Percentiles rank a stretch among this genome's conserved stretches.
Conservation (phyloP, 2,329 filamentous ascomycete genomes). For the Penicillium sp. region DNA sequence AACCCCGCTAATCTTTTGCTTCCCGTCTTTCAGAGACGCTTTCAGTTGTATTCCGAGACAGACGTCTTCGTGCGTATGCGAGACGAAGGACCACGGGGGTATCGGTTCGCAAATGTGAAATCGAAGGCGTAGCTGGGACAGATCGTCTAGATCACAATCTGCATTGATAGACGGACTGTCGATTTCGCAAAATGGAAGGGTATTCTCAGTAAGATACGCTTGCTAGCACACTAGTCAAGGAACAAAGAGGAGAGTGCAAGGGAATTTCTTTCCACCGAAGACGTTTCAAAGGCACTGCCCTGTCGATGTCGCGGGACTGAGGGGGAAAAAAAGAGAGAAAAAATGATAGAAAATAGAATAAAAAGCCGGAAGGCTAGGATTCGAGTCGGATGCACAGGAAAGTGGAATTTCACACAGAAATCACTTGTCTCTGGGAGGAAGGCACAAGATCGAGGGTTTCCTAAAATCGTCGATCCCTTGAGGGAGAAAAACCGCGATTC, state of each 20-base stretch:
- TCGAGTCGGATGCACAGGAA: constrained; percentile 13
- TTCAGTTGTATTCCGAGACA: constrained; percentile 12
- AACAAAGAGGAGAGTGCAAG: constrained; percentile 2
- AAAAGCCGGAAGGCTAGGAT: background rate
- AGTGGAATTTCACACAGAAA: background rate
- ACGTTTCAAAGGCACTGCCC: constrained; percentile 19
- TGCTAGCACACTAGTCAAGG: constrained; percentile 15
- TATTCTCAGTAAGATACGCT: constrained; percentile 14
- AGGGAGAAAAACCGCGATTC: constrained; percentile 26
- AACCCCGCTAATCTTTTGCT: constrained; percentile 32
- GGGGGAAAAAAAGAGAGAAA: background rate
- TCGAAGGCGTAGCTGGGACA: constrained; percentile 1
- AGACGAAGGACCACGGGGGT: constrained; percentile 2
- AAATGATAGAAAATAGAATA: background rate
- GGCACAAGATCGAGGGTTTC: constrained; percentile 2
- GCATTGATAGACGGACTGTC: constrained; percentile 24
- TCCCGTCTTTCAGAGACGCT: constrained; percentile 25
- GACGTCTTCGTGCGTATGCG: background rate
- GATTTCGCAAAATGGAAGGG: constrained; percentile 6
- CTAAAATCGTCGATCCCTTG: constrained; percentile 19
- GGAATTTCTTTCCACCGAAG: constrained; percentile 1
- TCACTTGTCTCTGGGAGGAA: background rate
- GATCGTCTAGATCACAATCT: constrained; percentile 26
- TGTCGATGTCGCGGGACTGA: constrained; percentile 13
- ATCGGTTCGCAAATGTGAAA: constrained; percentile 4